Base-by-base conservation (phyloP, 148 eudicot species). In the Rhododendron williamsianum region DNA sequence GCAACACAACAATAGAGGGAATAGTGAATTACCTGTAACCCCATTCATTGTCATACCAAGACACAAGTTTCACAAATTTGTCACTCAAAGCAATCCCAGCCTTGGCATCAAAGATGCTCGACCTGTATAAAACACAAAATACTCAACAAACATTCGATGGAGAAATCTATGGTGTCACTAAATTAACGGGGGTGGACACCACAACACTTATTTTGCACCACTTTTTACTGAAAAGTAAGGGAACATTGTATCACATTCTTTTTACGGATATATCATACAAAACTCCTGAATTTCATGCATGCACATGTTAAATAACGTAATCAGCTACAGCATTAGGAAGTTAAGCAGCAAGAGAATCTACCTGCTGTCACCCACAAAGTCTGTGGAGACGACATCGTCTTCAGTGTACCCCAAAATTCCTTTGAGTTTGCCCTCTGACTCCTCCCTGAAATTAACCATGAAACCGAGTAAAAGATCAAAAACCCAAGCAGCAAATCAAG, bases 41-140 rank as follows among this genome's bases (percentile, higher is more conserved):
- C 98, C 96, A 95, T 90, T 95, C 98, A 33, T 95, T 95, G 91
- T 95, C 98, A 52, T 95, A 95, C 98, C 98, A 95, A 12, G 98
- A 91, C 56, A 93, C 94, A 46, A 95, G 90, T 88, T 95, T 95
- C 76, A 93, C 91, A 83, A 92, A 93, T 52, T 90, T 89, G 51
- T 93, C 90, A n/a, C 87, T 95, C 94, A 95, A 90, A 52, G 96
- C 95, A 87, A 95, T 95, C 33, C 98, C 98, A 6, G 95, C 98
- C 93, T 94, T 94, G 83, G 98, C 97, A 89, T 95, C 98, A 56
- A 95, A 95, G 76, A 95, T 94, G 93, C 98, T 94, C 21, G 98
- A 95, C 88, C 97, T 95, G 88, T 63, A 83, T 12, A 83, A 27
- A 16, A 25, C 60, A 43, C 38, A 49, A 13, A 25, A 27, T 13